phyloP scores from a whole-genome alignment of 345 rosid species.

The Syzygium aromaticum region DNA sequence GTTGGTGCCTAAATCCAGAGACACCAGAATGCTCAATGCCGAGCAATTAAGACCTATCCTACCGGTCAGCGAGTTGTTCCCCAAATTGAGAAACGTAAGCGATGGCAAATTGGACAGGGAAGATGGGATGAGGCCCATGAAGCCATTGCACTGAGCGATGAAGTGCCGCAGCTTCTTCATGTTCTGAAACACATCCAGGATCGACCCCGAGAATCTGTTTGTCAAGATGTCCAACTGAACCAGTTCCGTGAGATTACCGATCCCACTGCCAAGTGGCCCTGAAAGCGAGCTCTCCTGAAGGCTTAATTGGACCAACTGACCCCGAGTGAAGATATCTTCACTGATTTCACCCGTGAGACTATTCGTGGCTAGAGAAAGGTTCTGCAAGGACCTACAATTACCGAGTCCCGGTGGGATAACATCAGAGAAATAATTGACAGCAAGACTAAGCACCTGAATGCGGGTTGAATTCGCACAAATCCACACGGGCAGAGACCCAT shows the following conservation, averaged over 20 bases:
- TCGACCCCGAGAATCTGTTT: background rate
- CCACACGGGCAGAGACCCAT: background rate
- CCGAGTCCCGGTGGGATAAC: background rate
- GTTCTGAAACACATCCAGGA: slow-evolving; percentile 4
- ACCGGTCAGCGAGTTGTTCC: background rate
- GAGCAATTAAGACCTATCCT: background rate
- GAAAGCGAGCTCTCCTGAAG: slow-evolving; percentile 1
- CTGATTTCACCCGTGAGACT: background rate
- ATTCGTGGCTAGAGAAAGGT: background rate
- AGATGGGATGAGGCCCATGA: slow-evolving; percentile 4
- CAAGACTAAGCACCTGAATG: background rate
- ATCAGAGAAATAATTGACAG: background rate
- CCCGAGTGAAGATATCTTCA: background rate
- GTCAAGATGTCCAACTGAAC: slow-evolving; percentile 3
- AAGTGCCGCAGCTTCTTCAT: slow-evolving; percentile 2
- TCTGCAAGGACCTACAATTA: background rate
- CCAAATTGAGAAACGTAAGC: background rate
- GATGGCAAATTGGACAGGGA: background rate
- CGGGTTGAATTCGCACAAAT: background rate
- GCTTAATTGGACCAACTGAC: background rate
- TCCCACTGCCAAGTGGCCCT: background rate
- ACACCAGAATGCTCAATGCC: background rate
- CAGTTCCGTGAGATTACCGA: background rate
- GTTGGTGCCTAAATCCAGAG: slow-evolving; percentile 3
- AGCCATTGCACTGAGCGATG: background rate